These are phyloP conservation scores for Picea abies DNA, from an alignment of 83 land plant genomes.

Conservation along the genomic window DNA sequence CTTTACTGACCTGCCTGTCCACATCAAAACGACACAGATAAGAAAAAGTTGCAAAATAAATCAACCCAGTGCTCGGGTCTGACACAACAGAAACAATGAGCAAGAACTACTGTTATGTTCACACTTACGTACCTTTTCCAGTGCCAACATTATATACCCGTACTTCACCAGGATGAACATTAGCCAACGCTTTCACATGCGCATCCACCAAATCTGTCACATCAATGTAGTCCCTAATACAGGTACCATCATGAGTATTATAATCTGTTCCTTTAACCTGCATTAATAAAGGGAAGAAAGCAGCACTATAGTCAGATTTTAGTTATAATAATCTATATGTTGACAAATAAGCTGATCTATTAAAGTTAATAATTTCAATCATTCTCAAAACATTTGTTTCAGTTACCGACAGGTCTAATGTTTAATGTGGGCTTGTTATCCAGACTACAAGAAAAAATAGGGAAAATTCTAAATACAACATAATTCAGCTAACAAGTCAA, in stretches of 20 bases:
- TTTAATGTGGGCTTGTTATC: too few species aligned
- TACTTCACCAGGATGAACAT: slow-evolving; percentile 51
- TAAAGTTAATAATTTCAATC: not conserved
- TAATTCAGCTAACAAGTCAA: not conserved
- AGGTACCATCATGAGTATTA: slow-evolving; percentile 78
- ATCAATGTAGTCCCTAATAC: slow-evolving; percentile 84
- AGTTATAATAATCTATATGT: not conserved
- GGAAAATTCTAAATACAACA: not conserved
- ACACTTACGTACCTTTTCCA: slow-evolving; percentile 65
- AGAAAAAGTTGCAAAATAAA: not conserved
- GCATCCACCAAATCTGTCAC: slow-evolving; percentile 92
- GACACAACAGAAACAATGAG: slow-evolving; percentile 8
- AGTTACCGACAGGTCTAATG: not conserved
- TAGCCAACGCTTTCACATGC: slow-evolving; percentile 82
- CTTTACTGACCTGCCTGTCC: slow-evolving; percentile 82
- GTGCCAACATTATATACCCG: slow-evolving; percentile 90
- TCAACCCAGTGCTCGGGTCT: not conserved
- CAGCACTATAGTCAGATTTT: not conserved
- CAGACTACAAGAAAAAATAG: not conserved
- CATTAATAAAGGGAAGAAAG: slow-evolving; percentile 2
- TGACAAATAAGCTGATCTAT: not conserved
- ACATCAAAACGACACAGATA: not conserved
- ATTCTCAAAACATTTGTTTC: not conserved
- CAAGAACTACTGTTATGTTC: not conserved
- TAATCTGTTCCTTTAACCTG: slow-evolving; percentile 89